Conservation (phyloP, 2,329 filamentous ascomycete genomes). For the Colletotrichum spaethianum region DNA sequence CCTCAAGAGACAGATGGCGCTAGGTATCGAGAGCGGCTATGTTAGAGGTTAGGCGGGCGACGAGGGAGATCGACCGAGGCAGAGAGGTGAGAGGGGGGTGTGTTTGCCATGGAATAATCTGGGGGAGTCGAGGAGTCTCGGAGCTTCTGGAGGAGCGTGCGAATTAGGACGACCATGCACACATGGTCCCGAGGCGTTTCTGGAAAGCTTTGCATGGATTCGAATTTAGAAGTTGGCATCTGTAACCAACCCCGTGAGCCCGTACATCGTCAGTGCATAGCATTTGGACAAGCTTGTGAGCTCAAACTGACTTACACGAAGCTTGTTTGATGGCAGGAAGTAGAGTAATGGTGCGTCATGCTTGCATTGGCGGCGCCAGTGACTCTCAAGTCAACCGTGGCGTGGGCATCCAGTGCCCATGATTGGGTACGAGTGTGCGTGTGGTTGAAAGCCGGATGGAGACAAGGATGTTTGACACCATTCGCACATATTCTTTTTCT, state of each 20-base stretch:
- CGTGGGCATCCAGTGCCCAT: slow-evolving; percentile 19
- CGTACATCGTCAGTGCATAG: slow-evolving; percentile 30
- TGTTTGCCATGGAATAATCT: not conserved
- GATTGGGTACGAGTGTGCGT: slow-evolving; percentile 27
- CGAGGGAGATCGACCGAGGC: not conserved
- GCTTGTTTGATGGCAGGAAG: slow-evolving; percentile 35
- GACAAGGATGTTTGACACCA: slow-evolving; percentile 30
- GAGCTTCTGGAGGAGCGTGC: slow-evolving; percentile 25
- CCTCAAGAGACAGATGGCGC: slow-evolving; percentile 56
- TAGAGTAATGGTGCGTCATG: slow-evolving; percentile 39
- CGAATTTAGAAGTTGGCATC: slow-evolving; percentile 15
- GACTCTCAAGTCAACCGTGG: slow-evolving; percentile 15
- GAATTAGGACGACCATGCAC: slow-evolving; percentile 24
- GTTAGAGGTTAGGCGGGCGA: slow-evolving; percentile 51
- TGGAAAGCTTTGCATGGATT: slow-evolving; percentile 32
- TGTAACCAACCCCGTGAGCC: slow-evolving; percentile 27
- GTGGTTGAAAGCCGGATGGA: slow-evolving; percentile 19
- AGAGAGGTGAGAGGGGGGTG: not conserved
- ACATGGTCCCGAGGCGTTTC: slow-evolving; percentile 18
- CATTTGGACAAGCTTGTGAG: slow-evolving; percentile 24
- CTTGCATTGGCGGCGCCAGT: slow-evolving; percentile 27
- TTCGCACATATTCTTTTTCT: slow-evolving; percentile 6
- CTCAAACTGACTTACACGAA: slow-evolving; percentile 29
- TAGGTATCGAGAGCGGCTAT: slow-evolving; percentile 64
- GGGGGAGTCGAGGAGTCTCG: slow-evolving; percentile 6